These are phyloP conservation scores for Coccomyxa sp. DNA, from an alignment of 139 green algal genomes.

Conservation along the genomic window DNA sequence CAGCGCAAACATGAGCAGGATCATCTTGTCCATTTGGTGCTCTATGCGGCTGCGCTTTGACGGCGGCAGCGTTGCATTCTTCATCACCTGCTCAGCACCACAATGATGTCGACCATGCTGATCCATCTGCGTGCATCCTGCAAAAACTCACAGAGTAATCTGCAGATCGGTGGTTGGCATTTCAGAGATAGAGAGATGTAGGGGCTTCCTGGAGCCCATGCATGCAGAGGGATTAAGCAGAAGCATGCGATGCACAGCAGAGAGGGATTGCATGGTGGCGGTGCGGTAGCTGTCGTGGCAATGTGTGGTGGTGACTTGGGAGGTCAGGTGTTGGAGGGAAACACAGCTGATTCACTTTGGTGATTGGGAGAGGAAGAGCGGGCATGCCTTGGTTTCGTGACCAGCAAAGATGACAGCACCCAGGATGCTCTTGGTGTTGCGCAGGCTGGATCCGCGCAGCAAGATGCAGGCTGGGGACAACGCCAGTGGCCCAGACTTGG, in stretches of 20 bases:
- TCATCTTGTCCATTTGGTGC: conserved; percentile 62
- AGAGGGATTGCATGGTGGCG: too few relatives aligned
- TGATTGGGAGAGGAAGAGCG: too few relatives aligned
- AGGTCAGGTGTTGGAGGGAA: too few relatives aligned
- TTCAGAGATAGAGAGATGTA: too few relatives aligned
- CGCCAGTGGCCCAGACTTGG: background rate
- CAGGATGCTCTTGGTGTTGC: conserved; percentile 32
- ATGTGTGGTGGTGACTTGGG: too few relatives aligned
- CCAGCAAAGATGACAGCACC: conserved; percentile 55
- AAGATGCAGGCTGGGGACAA: conserved; percentile 24
- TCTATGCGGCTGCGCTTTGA: conserved; percentile 69
- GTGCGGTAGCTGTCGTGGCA: too few relatives aligned
- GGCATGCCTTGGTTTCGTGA: conserved; percentile 67
- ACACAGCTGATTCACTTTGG: too few relatives aligned
- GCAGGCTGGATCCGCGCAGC: conserved; percentile 39
- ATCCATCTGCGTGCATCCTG: background rate
- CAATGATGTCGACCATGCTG: background rate
- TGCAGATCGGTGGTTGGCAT: too few relatives aligned
- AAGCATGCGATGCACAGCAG: too few relatives aligned
- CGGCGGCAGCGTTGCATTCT: conserved; percentile 59
- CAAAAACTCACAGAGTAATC: too few relatives aligned
- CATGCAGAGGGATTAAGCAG: too few relatives aligned
- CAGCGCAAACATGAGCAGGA: conserved; percentile 70
- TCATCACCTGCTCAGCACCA: conserved; percentile 36
- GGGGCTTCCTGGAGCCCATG: too few relatives aligned